Evolutionary conservation across 2,329 filamentous ascomycete species (phyloP).

Genomic region (Penicillium olsonii): DNA sequence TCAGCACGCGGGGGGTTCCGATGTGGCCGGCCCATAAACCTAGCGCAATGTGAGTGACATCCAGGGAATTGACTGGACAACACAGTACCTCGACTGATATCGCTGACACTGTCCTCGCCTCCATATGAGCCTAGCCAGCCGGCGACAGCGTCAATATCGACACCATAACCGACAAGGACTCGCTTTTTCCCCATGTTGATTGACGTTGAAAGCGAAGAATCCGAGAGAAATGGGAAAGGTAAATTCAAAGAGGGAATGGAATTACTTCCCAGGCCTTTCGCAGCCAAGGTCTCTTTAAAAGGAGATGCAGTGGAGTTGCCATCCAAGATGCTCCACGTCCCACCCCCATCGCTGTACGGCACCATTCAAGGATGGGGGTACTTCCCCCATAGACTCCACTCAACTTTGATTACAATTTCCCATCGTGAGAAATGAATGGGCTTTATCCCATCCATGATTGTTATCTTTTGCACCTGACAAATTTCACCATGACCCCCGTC

Average conservation of each 20-base stretch:
- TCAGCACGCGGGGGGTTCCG: constrained; percentile 60
- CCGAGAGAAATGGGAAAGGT: neutral
- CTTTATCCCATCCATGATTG: neutral
- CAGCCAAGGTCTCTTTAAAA: neutral
- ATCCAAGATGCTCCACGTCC: constrained; percentile 24
- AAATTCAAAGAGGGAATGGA: neutral
- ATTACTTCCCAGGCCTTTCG: neutral
- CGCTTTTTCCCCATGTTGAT: constrained; percentile 38
- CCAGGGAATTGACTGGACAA: neutral
- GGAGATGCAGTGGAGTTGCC: neutral
- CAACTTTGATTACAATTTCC: neutral
- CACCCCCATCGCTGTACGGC: constrained; percentile 18
- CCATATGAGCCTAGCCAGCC: constrained; percentile 71
- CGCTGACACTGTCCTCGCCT: constrained; percentile 56
- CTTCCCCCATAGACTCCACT: neutral
- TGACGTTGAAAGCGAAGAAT: neutral
- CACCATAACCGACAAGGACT: constrained; percentile 63
- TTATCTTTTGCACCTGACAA: neutral
- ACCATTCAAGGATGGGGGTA: neutral
- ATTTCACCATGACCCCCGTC: no score
- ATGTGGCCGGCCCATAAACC: constrained; percentile 69
- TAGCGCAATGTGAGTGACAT: constrained; percentile 22
- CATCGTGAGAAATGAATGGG: neutral
- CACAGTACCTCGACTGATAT: constrained; percentile 65
- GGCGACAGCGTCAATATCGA: constrained; percentile 75